Base-by-base conservation (phyloP, 257 asterid species). In the Dorcoceras hygrometricum region DNA sequence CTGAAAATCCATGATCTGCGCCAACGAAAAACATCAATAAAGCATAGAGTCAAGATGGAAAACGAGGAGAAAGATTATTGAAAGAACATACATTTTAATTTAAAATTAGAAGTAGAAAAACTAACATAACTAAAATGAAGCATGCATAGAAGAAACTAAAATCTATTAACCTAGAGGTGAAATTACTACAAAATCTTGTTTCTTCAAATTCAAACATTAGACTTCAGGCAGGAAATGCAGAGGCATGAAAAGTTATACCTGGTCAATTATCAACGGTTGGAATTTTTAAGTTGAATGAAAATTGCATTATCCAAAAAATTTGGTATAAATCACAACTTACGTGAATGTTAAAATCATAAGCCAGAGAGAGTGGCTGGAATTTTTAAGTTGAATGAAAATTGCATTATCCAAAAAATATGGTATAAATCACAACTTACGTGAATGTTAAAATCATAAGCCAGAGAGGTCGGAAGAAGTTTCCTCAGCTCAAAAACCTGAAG, bases 1-100 rank as follows among this genome's bases (percentile, higher is more conserved):
- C 78, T 94, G 94, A 81, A 94, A 94, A 80, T 94, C 99, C 99
- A 94, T 94, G 68, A 94, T 84, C 97, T 90, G 92, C 75, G 16
- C 74, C 51, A 62, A 9, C 12, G 60, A 51, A 68, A 9, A 60
- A 74, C 34, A 56, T 26, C 19, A 32, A 27, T 14, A 59, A 56
- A 50, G 32, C n/a, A 28, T 4, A 7, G 8, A 77, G 34, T 25
- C 16, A 14, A 66, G 29, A 6, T 4, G 7, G 24, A 39, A 43
- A 43, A 43, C 5, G 8, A 43, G 20, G 53, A 4, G 19, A 14
- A 43, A 43, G 53, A 43, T 43, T 0, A 43, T 11, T 14, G 8
- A 2, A 14, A 43, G 16, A 16, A 43, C 4, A 43, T 43, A 4
- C 20, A 43, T 43, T n/a, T 43, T 19, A 43, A 43, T 43, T 16